Evolutionary conservation across 306 rosid species (phyloP).

Genomic region (Lotus japonicus): DNA sequence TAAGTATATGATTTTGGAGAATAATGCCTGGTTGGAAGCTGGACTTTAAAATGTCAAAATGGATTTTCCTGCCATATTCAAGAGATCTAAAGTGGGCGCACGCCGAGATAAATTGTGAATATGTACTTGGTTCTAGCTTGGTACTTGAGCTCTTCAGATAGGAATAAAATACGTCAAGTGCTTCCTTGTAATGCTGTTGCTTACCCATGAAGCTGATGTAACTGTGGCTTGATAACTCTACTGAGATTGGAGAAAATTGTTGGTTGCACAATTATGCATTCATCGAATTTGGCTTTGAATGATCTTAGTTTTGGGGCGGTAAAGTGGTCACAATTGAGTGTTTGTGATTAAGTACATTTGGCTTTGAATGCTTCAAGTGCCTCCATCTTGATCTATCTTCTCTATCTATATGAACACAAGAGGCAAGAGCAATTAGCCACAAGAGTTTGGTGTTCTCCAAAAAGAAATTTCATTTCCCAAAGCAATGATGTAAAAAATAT

Average conservation of each 20-base stretch:
- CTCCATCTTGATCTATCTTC: not conserved
- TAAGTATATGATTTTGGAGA: constrained; percentile 61
- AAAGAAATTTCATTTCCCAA: not conserved
- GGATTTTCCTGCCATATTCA: constrained; percentile 48
- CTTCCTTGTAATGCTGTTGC: constrained; percentile 42
- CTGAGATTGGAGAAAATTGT: constrained; percentile 12
- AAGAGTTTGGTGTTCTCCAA: not conserved
- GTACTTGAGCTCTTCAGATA: constrained; percentile 21
- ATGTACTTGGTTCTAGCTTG: constrained; percentile 40
- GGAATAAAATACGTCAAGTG: constrained; percentile 53
- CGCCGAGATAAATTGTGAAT: constrained; percentile 46
- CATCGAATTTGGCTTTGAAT: constrained; percentile 30
- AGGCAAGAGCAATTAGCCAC: constrained; percentile 3
- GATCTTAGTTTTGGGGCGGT: constrained; percentile 14
- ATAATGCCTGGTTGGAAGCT: constrained; percentile 34
- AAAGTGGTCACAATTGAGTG: not conserved
- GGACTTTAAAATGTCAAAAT: constrained; percentile 39
- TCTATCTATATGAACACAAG: not conserved
- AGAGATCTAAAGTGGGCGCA: constrained; percentile 58
- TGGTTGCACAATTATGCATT: constrained; percentile 18
- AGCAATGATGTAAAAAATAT: not conserved
- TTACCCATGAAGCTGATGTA: constrained; percentile 43
- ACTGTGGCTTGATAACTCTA: constrained; percentile 33
- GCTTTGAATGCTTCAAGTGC: no score
- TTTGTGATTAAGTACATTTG: not conserved